Conservation (phyloP, 345 rosid genomes). For the Brassica rapa region DNA sequence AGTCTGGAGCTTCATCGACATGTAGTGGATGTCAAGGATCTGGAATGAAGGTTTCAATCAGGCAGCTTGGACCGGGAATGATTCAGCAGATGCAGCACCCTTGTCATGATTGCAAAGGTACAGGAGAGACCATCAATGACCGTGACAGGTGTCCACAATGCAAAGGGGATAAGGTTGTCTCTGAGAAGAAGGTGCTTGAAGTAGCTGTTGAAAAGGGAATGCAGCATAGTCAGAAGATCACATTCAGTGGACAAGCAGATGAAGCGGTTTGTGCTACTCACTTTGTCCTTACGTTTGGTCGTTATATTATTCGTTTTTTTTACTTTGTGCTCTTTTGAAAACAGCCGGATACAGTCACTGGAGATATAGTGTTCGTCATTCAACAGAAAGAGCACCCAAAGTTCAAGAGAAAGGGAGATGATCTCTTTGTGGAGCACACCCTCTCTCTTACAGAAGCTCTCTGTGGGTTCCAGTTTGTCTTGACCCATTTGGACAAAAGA, state of each 20-base stretch:
- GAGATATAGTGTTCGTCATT: too few species aligned
- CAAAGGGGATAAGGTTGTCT: conserved; percentile 10
- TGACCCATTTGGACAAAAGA: conserved; percentile 76
- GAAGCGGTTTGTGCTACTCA: conserved; percentile 57
- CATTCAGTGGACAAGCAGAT: conserved; percentile 91
- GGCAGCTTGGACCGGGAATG: not conserved
- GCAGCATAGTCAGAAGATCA: conserved; percentile 82
- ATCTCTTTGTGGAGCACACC: too few species aligned
- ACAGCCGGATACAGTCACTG: conserved; percentile 27
- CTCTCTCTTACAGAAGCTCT: conserved; percentile 78
- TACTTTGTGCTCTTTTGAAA: conserved; percentile 8
- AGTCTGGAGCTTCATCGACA: conserved; percentile 75
- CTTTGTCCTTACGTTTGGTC: not conserved
- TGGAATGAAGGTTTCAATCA: conserved; percentile 74
- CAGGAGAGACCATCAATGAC: not conserved
- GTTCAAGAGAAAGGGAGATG: too few species aligned
- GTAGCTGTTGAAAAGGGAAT: conserved; percentile 89
- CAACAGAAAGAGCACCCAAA: too few species aligned
- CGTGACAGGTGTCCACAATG: not conserved
- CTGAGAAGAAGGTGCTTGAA: conserved; percentile 79
- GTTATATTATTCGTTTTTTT: not conserved
- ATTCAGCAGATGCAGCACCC: not conserved
- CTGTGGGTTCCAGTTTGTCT: conserved; percentile 79
- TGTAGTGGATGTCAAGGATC: conserved; percentile 82
- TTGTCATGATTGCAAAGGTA: not conserved